A percentile compares a stretch with the other conserved stretches of the same genome.
phyloP scores from a whole-genome alignment of 768 basidiomycete genomes.

The Psilocybe tampanensis region DNA sequence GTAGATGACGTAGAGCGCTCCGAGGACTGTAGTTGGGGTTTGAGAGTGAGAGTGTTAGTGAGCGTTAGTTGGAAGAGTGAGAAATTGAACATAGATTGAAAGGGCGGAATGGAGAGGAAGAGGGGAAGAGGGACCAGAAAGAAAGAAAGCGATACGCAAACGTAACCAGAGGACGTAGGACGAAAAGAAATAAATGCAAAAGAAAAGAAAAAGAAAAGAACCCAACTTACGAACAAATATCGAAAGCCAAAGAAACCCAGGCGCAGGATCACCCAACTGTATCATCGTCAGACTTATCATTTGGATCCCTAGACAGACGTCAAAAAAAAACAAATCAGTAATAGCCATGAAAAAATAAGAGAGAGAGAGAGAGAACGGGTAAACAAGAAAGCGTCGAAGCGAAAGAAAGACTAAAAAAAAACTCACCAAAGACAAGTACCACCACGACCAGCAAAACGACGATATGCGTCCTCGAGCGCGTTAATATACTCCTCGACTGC shows the following conservation, averaged over 20 bases:
- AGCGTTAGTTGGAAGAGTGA: too few relatives aligned
- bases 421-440: slow-evolving; percentile 4
- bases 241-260: too few relatives aligned
- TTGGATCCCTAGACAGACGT: neutral
- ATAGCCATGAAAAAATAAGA: too few relatives aligned
- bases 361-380: neutral
- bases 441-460: slow-evolving; percentile 5
- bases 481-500: slow-evolving; percentile 13
- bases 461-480: slow-evolving; percentile 14
- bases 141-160: too few relatives aligned
- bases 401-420: too few relatives aligned
- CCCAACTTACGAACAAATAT: too few relatives aligned
- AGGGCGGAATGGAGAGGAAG: neutral
- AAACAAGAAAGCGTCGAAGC: neutral
- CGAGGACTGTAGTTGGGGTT: neutral
- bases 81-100: neutral
- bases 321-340: neutral
- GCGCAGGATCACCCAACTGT: too few relatives aligned
- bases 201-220: too few relatives aligned
- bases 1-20: slow-evolving; percentile 15
- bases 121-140: too few relatives aligned
- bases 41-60: neutral
- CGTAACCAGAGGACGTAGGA: too few relatives aligned
- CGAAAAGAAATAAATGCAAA: too few relatives aligned
- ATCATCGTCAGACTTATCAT: too few relatives aligned